Evolutionary conservation across 1,284 basidiomycete species (phyloP), one percentile per base, ranked within the genome.

Genomic region (Pseudozyma pruni): DNA sequence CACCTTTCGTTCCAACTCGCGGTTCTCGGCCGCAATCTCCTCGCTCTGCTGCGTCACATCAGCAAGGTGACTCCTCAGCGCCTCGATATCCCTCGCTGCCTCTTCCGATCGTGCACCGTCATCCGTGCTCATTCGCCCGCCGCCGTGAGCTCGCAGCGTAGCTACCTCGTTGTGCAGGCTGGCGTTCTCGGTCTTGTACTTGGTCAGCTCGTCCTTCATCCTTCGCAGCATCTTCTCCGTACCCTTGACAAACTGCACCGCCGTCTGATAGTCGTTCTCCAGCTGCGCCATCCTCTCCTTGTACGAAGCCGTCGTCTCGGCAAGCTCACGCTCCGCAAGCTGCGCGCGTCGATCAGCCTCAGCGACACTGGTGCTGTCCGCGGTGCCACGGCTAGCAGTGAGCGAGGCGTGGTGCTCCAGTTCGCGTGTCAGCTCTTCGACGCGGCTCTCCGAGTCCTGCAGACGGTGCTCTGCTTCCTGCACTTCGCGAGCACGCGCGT

Each of bases 161-260:
- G 48, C 54, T 13, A 72, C 16, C 51, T 72, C 71, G 45, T 63
- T 58, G 50, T 78, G 79, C 34, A 82, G 57, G 38, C 60, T 61
- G 29, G 77, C 75, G 60, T 81, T 81, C 61, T 80, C 80, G 25
- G 71, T 73, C 60, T 80, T 79, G 69, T 75, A 71, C 66, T 76
- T 78, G 40, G 74, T 74, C 44, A 78, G 83, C 81, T 80, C 80
- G 83, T 85, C 86, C 83, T 94, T 94, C 91, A 98, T 94, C 75
- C 92, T 89, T 72, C 94, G 90, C 86, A 98, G 91, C 90, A 98
- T 95, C 85, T 97, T 98, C 84, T 99, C 96, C 1, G 94, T 98
- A 50, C 94, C 93, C 87, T 93, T 94, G 80, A 82, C 81, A 41
- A 79, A 82, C 51, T 92, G 90, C 63, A 94, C 92, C 20, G 92